Base-by-base conservation (phyloP, 2,329 filamentous ascomycete genomes). In the Fusarium austroafricanum region DNA sequence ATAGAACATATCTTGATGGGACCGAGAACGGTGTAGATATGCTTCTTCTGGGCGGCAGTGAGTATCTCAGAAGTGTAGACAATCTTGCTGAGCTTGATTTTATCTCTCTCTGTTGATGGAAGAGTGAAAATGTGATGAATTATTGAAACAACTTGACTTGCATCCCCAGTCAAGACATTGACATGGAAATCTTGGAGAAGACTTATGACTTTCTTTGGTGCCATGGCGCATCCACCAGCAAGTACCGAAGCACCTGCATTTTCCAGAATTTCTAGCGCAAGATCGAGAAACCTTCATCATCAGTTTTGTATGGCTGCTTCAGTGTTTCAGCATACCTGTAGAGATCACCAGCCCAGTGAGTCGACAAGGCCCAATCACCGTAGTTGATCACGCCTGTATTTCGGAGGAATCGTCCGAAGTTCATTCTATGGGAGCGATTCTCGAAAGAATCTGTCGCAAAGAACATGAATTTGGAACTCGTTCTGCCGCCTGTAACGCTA, bases 61-160 rank as follows among this genome's bases (percentile, higher is more conserved):
- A 84, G 67, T 0, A 75, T 65, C 31, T 84, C 82, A 0, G 82
- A 83, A 0, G 82, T 83, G 55, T 83, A 84, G 5, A 84, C 75
- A 1, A 83, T 71, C 61, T 83, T 83, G 14, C 75, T 54, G 0
- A 83, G 39, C 2, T 65, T 73, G 37, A 83, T 70, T 6, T 57
- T 54, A 0, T 70, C 33, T 3, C 71, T 66, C 21, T 46, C 49
- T 6, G 73, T 38, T 31, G 29, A 0, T 0, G 23, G 1, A 1
- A 82, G 61, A 0, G 70, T 73, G 3, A 79, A 76, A 5, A 83
- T 76, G 46, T 79, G 60, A 14, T 79, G 72, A 0, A 78, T 73
- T 3, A 82, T 40, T 3, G 79, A 73, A 1, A 82, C 56, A 2
- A 83, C 54, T 46, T 82, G 80, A 28, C 77, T 78, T 1, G 73